A percentile compares a stretch with the other conserved stretches of the same genome.
These are phyloP conservation scores for Endocarpon pusillum DNA, from an alignment of 495 filamentous ascomycete species.

Conservation along the genomic window DNA sequence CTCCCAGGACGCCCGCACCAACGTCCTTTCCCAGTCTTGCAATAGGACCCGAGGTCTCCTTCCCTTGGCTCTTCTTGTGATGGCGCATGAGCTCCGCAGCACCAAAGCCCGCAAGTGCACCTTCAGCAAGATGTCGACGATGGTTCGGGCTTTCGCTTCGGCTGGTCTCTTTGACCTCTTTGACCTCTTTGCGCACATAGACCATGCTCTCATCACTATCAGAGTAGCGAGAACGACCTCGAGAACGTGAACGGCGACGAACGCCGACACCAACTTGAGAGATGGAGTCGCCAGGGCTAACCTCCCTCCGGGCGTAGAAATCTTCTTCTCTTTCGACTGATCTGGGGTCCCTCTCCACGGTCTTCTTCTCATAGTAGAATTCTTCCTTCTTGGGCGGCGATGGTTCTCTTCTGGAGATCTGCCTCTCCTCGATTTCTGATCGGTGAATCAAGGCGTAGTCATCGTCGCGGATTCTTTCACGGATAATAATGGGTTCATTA, in stretches of 20 bases:
- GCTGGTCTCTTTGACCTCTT: slow-evolving; percentile 7
- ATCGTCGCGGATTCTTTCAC: slow-evolving; percentile 55
- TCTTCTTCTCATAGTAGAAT: slow-evolving; percentile 12
- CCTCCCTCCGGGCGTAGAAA: slow-evolving; percentile 48
- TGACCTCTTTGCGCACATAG: slow-evolving; percentile 36
- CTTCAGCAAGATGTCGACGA: slow-evolving; percentile 70
- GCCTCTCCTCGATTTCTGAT: slow-evolving; percentile 32
- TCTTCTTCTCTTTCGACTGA: slow-evolving; percentile 30
- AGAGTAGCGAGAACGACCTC: slow-evolving; percentile 26
- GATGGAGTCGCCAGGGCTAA: slow-evolving; percentile 40
- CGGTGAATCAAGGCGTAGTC: slow-evolving; percentile 53
- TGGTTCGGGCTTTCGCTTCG: slow-evolving; percentile 44
- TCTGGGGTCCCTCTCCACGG: slow-evolving; percentile 24
- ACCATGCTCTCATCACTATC: slow-evolving; percentile 53
- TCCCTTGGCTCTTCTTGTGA: slow-evolving; percentile 41
- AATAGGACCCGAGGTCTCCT: slow-evolving; percentile 36
- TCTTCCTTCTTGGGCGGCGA: slow-evolving; percentile 15
- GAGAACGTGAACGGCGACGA: slow-evolving; percentile 18
- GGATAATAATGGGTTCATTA: slow-evolving; percentile 53
- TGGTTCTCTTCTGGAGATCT: slow-evolving; percentile 22
- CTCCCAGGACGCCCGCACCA: slow-evolving; percentile 68
- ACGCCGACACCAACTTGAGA: slow-evolving; percentile 33
- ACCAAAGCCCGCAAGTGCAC: slow-evolving; percentile 63
- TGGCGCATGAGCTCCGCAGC: slow-evolving; percentile 56
- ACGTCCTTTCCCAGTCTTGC: slow-evolving; percentile 56